Evolutionary conservation across 202 grass and related monocot genomes (phyloP).

Genomic region (Brachypodium distachyon): DNA sequence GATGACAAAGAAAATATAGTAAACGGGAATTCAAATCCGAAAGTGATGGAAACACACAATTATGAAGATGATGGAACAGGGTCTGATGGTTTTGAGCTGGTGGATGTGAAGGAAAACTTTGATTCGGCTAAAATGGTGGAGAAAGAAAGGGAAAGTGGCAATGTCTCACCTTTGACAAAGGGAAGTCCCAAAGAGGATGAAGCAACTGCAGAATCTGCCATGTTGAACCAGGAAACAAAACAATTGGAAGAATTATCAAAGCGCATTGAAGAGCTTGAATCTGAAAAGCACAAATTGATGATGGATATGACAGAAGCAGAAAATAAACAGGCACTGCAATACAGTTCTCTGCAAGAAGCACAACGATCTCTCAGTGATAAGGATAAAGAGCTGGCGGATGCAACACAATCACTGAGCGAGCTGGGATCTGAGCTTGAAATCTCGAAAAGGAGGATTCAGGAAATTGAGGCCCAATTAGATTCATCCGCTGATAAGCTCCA

Average conservation of each 20-base stretch:
- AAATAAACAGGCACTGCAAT: conserved; percentile 54
- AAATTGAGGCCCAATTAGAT: conserved; percentile 53
- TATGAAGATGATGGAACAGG: conserved; percentile 75
- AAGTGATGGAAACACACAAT: conserved; percentile 40
- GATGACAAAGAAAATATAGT: conserved; percentile 38
- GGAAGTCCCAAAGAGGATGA: conserved; percentile 29
- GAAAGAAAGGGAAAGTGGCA: conserved; percentile 19
- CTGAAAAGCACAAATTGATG: conserved; percentile 45
- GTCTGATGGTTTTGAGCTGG: conserved; percentile 71
- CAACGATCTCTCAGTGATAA: conserved; percentile 42
- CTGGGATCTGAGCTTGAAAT: conserved; percentile 47
- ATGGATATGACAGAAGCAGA: conserved; percentile 64
- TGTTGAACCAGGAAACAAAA: conserved; percentile 36
- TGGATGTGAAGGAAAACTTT: conserved; percentile 55
- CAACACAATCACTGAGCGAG: conserved; percentile 40
- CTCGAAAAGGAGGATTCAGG: conserved; percentile 58
- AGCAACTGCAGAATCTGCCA: conserved; percentile 29
- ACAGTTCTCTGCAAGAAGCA: conserved; percentile 66
- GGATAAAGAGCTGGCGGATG: conserved; percentile 61
- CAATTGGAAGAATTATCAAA: conserved; percentile 43
- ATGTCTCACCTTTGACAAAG: too few species aligned
- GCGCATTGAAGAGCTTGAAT: conserved; percentile 70
- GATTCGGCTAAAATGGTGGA: conserved; percentile 23
- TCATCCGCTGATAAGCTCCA: conserved; percentile 40
- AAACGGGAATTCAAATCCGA: conserved; percentile 37